Base-by-base conservation (phyloP, 2,329 filamentous ascomycete genomes). In the Parastagonospora nodorum region DNA sequence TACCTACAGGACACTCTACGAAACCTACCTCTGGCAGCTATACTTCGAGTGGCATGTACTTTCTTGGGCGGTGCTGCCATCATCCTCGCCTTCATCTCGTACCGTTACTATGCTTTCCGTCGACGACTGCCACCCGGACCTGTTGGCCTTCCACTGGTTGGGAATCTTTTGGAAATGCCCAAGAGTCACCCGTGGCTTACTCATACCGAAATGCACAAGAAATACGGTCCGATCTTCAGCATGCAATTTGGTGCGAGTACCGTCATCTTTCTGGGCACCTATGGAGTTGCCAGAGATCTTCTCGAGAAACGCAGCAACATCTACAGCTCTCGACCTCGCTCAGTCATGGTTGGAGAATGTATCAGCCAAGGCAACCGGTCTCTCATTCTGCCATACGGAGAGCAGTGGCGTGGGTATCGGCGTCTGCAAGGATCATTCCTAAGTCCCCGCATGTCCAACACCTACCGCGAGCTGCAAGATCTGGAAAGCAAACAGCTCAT, bases 401-500 rank as follows among this genome's bases (percentile, higher is more conserved):
- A 55, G 57, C 37, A 50, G 51, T 2, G 45, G 53, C 8, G 12
- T 50, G 14, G 45, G 58, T 0, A 53, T 63, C 42, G 5, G 52
- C 6, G 19, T 24, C 19, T 24, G 19, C 19, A 24, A 24, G 19
- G 19, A 24, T 24, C 19, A 42, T 60, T 2, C 65, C 67, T 24
- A 44, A 55, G 8, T 54, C 43, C 2, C 33, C 67, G 19, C 67
- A 66, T 19, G 47, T 66, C 35, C 63, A 50, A 14, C 4, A 49
- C 59, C 19, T 68, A 68, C 30, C 47, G 83, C 0, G 78, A 81
- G 0, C 84, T 84, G 55, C 82, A 84, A 55, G 75, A 80, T 41
- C 72, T 84, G 2, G 82, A 85, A 61, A 82, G 79, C 64, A 81
- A 79, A 58, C 76, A 79, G 42, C 80, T 85, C 80, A 68, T 83